Percentiles rank a stretch among this genome's conserved stretches.
Conservation (phyloP, 495 filamentous ascomycete species). For the Neurospora hispaniola region DNA sequence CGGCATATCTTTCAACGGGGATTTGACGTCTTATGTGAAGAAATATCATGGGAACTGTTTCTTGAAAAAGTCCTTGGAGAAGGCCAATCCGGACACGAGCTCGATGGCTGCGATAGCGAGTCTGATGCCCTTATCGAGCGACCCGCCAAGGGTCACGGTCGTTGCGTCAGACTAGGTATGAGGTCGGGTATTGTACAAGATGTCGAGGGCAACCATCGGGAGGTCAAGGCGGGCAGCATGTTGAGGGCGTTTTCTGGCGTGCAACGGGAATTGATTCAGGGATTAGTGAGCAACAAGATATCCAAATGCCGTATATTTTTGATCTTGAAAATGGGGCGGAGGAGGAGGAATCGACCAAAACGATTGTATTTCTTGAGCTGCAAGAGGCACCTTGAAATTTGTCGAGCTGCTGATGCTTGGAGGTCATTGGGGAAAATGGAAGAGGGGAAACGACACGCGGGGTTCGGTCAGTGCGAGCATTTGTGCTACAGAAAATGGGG, state of each 20-base stretch:
- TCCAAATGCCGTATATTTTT: not conserved
- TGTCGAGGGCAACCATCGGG: not conserved
- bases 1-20: constrained; percentile 6
- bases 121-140: too few relatives aligned
- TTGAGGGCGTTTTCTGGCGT: not conserved
- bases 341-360: not conserved
- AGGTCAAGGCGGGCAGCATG: not conserved
- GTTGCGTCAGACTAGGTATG: too few relatives aligned
- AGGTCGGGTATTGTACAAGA: not conserved
- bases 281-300: not conserved
- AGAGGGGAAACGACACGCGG: not conserved
- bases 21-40: not conserved
- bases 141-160: too few relatives aligned
- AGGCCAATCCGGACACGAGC: not conserved
- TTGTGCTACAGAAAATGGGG: not conserved
- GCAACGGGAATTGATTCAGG: not conserved
- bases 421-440: not conserved
- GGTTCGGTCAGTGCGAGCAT: not conserved
- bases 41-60: not conserved
- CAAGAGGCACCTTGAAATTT: not conserved
- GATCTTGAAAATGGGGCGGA: not conserved
- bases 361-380: not conserved
- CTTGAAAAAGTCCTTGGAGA: not conserved
- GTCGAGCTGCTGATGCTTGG: not conserved
- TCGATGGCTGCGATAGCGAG: not conserved